These are phyloP conservation scores for Posidonia oceanica DNA, from an alignment of 116 monocot species.

Conservation along the genomic window DNA sequence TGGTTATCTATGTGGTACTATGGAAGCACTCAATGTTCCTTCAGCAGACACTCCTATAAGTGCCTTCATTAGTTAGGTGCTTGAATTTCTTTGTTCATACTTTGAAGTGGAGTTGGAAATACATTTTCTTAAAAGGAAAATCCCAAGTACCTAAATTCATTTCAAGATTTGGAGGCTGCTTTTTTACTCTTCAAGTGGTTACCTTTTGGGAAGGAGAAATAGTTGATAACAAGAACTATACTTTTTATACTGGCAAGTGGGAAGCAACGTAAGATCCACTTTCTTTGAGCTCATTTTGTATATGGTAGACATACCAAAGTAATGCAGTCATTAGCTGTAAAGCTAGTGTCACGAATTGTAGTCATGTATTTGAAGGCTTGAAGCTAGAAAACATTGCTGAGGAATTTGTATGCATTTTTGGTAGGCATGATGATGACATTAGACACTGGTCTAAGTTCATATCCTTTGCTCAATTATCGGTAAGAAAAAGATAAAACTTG, in stretches of 20 bases:
- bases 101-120: neutral
- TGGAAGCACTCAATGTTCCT: slow-evolving; percentile 99
- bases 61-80: neutral
- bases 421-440: slow-evolving; percentile 86
- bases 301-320: neutral
- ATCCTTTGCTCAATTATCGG: slow-evolving; percentile 65
- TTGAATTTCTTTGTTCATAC: neutral
- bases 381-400: neutral
- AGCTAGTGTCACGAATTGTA: too few relatives aligned
- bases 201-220: slow-evolving; percentile 99
- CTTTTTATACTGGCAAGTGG: slow-evolving; percentile 96
- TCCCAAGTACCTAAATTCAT: too few relatives aligned
- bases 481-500: slow-evolving; percentile 17
- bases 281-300: neutral
- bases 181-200: slow-evolving; percentile 42
- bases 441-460: slow-evolving; percentile 90
- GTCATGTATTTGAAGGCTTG: too few relatives aligned
- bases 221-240: slow-evolving; percentile 78
- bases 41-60: slow-evolving; percentile 93
- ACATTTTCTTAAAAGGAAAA: too few relatives aligned
- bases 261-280: slow-evolving; percentile 66
- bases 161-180: too few relatives aligned
- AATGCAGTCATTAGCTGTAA: too few relatives aligned
- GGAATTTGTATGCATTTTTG: neutral
- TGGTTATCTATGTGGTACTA: slow-evolving; percentile 95